Conservation (phyloP, 1,284 basidiomycete species). For the Stereum hirsutum region DNA sequence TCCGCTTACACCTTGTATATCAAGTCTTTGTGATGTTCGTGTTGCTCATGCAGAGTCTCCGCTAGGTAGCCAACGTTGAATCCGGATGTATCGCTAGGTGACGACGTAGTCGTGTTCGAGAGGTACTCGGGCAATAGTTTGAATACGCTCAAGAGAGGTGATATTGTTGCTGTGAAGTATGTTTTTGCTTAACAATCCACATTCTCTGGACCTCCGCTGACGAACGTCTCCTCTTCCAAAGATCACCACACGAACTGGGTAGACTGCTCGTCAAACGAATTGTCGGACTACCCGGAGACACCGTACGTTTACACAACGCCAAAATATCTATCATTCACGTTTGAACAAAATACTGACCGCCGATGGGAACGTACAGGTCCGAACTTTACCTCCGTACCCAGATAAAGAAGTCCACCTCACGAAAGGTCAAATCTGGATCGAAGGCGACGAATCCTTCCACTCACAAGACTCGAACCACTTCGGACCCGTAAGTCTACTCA, state of each 20-base stretch:
- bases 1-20: conserved; percentile 17
- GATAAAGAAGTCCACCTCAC: conserved; percentile 47
- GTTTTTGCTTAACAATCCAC: conserved; percentile 4
- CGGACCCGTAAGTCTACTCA: conserved; percentile 44
- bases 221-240: conserved; percentile 24
- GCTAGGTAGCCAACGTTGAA: conserved; percentile 66
- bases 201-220: neutral
- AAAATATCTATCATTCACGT: neutral
- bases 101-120: conserved; percentile 60
- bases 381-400: conserved; percentile 64
- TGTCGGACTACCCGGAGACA: conserved; percentile 53
- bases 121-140: conserved; percentile 31
- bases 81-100: conserved; percentile 51
- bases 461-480: conserved; percentile 68
- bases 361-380: conserved; percentile 25
- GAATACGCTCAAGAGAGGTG: conserved; percentile 39
- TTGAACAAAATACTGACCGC: neutral
- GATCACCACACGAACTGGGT: conserved; percentile 50
- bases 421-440: conserved; percentile 62
- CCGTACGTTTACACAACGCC: too few species aligned
- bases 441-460: conserved; percentile 61
- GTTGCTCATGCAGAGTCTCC: conserved; percentile 5
- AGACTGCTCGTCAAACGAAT: conserved; percentile 60
- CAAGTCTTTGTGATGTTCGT: neutral
- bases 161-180: conserved; percentile 56